Conservation (phyloP, 179 eudicot species). For the Corrigiola litoralis region DNA sequence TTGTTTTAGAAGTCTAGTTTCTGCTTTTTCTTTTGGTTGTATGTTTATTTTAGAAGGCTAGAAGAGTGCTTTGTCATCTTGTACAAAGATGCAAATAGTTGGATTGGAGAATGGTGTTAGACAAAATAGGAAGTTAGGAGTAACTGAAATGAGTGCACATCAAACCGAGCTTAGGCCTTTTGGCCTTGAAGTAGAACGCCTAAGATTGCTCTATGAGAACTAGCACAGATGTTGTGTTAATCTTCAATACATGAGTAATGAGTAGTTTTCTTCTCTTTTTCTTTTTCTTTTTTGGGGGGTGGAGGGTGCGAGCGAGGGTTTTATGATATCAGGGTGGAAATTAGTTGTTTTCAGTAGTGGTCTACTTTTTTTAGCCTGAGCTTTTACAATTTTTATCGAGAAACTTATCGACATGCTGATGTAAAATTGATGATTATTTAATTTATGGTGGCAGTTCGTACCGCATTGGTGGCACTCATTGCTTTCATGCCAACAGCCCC, state of each 20-base stretch:
- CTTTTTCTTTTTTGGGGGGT: too few relatives aligned
- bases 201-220: background rate
- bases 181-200: too few relatives aligned
- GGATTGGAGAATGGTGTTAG: background rate
- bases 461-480: constrained; percentile 90
- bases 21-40: too few relatives aligned
- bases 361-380: background rate
- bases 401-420: background rate
- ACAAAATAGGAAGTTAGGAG: background rate
- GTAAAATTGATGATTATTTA: background rate
- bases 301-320: too few relatives aligned
- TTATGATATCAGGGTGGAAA: too few relatives aligned
- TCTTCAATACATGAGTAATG: too few relatives aligned
- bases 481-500: constrained; percentile 99
- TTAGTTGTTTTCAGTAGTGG: background rate
- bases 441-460: constrained; percentile 62
- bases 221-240: background rate
- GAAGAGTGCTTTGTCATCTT: too few relatives aligned
- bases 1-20: too few relatives aligned
- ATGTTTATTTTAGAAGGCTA: too few relatives aligned
- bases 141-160: too few relatives aligned
- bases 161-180: background rate
- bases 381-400: background rate
- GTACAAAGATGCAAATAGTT: too few relatives aligned
- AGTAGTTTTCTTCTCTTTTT: too few relatives aligned